Conservation (phyloP, 1,139 yeast genomes). For the Lipomyces yarrowii region DNA sequence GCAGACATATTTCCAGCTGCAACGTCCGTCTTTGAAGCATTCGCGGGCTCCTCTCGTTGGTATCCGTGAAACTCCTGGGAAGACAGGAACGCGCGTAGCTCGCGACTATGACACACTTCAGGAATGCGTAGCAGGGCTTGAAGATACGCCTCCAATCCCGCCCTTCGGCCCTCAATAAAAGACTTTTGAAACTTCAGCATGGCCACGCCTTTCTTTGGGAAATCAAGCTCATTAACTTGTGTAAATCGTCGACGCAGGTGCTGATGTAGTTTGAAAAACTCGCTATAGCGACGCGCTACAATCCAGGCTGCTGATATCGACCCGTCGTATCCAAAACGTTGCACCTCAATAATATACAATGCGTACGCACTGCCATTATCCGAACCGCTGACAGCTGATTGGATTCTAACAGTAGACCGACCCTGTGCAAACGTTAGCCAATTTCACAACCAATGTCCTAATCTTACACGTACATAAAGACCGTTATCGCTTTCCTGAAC, state of each 20-base stretch:
- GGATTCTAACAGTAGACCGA: conserved; percentile 62
- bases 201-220: conserved; percentile 61
- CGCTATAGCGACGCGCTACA: conserved; percentile 84
- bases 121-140: conserved; percentile 60
- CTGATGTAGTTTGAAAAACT: conserved; percentile 71
- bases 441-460: conserved; percentile 8
- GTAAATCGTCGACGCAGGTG: conserved; percentile 61
- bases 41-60: background rate
- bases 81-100: conserved; percentile 75
- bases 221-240: conserved; percentile 52
- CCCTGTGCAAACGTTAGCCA: conserved; percentile 21
- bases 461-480: conserved; percentile 57
- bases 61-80: conserved; percentile 54
- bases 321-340: conserved; percentile 53
- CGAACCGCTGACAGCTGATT: conserved; percentile 59
- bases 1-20: conserved; percentile 8
- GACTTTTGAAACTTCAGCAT: conserved; percentile 67
- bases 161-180: conserved; percentile 65
- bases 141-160: conserved; percentile 64
- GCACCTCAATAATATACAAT: conserved; percentile 76
- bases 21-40: background rate
- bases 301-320: conserved; percentile 78
- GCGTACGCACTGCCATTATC: conserved; percentile 63
- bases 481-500: conserved; percentile 84
- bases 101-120: conserved; percentile 70